Evolutionary conservation across 2,329 filamentous ascomycete genomes (phyloP).

Genomic region (Penicillium sp.): DNA sequence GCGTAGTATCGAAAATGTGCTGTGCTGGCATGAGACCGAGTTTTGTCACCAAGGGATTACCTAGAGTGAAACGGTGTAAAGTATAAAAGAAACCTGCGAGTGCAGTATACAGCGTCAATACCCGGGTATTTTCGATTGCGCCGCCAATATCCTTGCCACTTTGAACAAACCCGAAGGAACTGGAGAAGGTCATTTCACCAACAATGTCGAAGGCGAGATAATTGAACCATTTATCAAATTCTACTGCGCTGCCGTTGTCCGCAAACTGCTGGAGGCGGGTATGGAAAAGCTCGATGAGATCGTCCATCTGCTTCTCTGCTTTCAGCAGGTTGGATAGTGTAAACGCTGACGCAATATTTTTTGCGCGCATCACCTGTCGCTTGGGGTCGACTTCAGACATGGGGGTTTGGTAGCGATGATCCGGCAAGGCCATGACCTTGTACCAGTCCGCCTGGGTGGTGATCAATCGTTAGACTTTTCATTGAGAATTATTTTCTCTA

Average conservation of each 20-base stretch:
- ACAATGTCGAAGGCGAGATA: conserved; percentile 5
- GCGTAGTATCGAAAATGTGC: conserved; percentile 1
- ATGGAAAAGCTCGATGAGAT: neutral
- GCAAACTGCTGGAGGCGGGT: neutral
- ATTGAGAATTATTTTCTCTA: too few relatives aligned
- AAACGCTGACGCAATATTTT: neutral
- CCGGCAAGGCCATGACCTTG: conserved; percentile 1
- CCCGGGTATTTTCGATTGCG: conserved; percentile 1
- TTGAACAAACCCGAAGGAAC: conserved; percentile 1
- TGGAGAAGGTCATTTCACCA: conserved; percentile 5
- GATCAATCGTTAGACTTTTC: too few relatives aligned
- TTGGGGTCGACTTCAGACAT: conserved; percentile 2
- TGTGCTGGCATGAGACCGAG: neutral
- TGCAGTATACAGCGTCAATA: neutral
- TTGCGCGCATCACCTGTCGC: neutral
- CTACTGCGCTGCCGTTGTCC: neutral
- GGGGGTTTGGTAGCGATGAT: neutral
- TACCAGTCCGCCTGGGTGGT: conserved; percentile 4
- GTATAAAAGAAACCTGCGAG: neutral
- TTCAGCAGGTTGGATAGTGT: neutral
- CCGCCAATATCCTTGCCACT: neutral
- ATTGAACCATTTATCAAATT: conserved; percentile 6
- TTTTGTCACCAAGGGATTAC: neutral
- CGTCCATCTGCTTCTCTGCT: neutral
- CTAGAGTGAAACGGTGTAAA: neutral